phyloP scores from a whole-genome alignment of 305 asterid species.

The Vinca major region DNA sequence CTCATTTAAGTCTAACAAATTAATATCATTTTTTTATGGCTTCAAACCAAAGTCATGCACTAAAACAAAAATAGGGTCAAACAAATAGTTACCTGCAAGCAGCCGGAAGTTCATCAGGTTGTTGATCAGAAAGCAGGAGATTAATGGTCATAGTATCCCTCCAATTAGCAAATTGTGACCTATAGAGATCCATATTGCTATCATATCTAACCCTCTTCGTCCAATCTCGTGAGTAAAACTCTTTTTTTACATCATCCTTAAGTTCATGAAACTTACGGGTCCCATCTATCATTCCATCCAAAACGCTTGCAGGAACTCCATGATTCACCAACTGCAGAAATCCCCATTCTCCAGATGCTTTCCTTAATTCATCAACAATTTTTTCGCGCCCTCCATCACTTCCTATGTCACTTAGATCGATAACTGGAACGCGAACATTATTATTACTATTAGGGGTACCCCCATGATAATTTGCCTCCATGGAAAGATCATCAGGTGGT shows the following conservation, averaged over 20 bases:
- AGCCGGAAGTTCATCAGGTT: slow-evolving; percentile 13
- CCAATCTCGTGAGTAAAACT: slow-evolving; percentile 11
- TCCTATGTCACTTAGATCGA: slow-evolving; percentile 26
- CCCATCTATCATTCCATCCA: slow-evolving; percentile 20
- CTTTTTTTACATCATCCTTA: slow-evolving; percentile 20
- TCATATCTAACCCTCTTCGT: slow-evolving; percentile 14
- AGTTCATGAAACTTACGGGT: slow-evolving; percentile 19
- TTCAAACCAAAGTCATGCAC: background rate
- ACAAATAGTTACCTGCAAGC: slow-evolving; percentile 13
- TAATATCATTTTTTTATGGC: too few relatives aligned
- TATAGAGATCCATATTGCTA: slow-evolving; percentile 19
- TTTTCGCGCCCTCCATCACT: slow-evolving; percentile 12
- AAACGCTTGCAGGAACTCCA: slow-evolving; percentile 17
- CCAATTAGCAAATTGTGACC: slow-evolving; percentile 13
- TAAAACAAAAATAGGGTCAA: too few relatives aligned
- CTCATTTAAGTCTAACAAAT: too few relatives aligned
- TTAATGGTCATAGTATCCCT: slow-evolving; percentile 21
- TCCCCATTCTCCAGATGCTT: slow-evolving; percentile 40
- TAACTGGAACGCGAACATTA: slow-evolving; percentile 28
- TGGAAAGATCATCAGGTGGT: slow-evolving; percentile 35
- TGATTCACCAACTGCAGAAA: slow-evolving; percentile 27
- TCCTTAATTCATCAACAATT: slow-evolving; percentile 25
- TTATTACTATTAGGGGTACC: background rate
- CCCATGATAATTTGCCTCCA: slow-evolving; percentile 6
- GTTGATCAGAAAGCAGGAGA: background rate